A percentile compares a stretch with the other conserved stretches of the same genome.
Evolutionary conservation across 148 eudicot species (phyloP).

Genomic region (Cornus controversa): DNA sequence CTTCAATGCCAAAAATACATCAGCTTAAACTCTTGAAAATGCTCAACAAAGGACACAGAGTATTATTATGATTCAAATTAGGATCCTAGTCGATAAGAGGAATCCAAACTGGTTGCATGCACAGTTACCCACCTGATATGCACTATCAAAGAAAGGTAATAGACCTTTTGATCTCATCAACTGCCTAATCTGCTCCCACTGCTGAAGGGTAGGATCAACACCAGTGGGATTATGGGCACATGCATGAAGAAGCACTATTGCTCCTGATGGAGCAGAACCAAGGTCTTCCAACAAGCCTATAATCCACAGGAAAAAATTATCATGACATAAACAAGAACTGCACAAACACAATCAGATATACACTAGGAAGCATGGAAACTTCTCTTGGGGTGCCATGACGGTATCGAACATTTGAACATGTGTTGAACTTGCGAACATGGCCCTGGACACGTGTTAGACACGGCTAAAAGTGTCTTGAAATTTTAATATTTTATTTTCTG

Average conservation of each 20-base stretch:
- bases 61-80: not conserved
- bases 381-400: too few species aligned
- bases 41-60: not conserved
- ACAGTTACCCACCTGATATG: constrained; percentile 71
- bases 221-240: constrained; percentile 99
- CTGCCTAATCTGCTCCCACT: constrained; percentile 86
- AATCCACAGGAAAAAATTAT: not conserved
- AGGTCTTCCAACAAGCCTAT: constrained; percentile 91
- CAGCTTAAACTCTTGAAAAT: not conserved
- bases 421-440: too few species aligned
- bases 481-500: too few species aligned
- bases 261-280: constrained; percentile 89
- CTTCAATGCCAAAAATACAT: constrained; percentile 31
- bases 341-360: not conserved
- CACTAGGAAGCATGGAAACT: too few species aligned
- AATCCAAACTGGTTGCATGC: not conserved
- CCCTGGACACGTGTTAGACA: too few species aligned
- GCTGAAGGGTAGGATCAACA: constrained; percentile 88
- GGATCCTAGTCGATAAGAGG: not conserved
- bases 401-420: too few species aligned
- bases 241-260: constrained; percentile 95
- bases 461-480: too few species aligned
- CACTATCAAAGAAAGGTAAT: constrained; percentile 96
- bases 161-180: constrained; percentile 75
- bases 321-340: constrained; percentile 1